Base-by-base conservation (phyloP, 441 rosid genomes). In the Gossypium trilobum region DNA sequence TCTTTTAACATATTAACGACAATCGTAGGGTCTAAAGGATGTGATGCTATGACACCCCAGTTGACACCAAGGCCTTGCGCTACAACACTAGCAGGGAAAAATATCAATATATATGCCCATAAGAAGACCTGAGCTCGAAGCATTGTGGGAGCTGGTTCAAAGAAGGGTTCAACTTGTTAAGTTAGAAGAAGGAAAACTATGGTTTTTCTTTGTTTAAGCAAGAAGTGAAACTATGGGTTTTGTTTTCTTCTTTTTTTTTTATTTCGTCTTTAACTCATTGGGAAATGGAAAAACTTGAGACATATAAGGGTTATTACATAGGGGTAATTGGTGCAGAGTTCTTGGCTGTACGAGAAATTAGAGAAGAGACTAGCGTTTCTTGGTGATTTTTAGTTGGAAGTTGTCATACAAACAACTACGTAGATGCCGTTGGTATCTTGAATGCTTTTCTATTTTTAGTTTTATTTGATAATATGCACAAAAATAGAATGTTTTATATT, bases 1-100 rank as follows among this genome's bases (percentile, higher is more conserved):
- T 90, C 98, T 68, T 89, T 88, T 0, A 94, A 75, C 88, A 91
- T 80, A 1, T 75, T 27, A 31, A 88, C 95, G 59, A 88, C 95
- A 2, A 77, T 84, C n/a, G 64, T 62, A 1, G 96, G 88, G 13
- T 79, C 54, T 76, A 94, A 20, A 0, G 88, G 92, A 22, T 90
- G 97, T 0, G 95, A 87, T 16, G 93, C 82, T 11, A 88, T 78
- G 20, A 79, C 80, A 0, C 98, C 98, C 96, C 96, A 94, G 54
- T 94, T 94, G 72, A 90, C 89, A 33, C 98, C 98, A 0, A 94
- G 2, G 17, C 85, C 10, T 16, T 29, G 72, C 0, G 72, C 68
- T 5, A 39, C 72, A 73, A 72, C 52, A 74, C 44, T 36, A 23
- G 72, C 50, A n/a, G 72, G 60, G 10, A 75, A 72, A 17, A 77